A percentile compares a stretch with the other conserved stretches of the same genome.
phyloP scores from a whole-genome alignment of 352 stramenopile species.

The Phytophthora fragariaefolia region DNA sequence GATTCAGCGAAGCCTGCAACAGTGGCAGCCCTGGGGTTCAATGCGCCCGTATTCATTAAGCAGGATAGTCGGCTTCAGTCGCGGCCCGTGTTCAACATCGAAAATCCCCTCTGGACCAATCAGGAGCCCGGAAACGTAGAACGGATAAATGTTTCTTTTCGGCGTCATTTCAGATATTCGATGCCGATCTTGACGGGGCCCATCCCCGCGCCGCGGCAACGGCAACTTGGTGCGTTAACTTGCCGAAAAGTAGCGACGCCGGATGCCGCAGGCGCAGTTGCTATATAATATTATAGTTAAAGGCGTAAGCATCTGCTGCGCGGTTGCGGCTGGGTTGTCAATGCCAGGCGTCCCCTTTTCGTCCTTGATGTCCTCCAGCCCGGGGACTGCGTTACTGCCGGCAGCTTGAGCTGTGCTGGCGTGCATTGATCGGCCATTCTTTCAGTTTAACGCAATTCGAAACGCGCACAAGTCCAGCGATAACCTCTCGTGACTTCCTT shows the following conservation, averaged over 20 bases:
- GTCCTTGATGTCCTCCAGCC: background rate
- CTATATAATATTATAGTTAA: too few species aligned
- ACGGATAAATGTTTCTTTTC: conserved; percentile 25
- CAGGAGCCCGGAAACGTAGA: conserved; percentile 9
- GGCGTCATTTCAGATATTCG: conserved; percentile 24
- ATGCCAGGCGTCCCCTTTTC: background rate
- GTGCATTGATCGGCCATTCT: conserved; percentile 4
- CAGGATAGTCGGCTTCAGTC: too few species aligned
- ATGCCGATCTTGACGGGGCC: conserved; percentile 19
- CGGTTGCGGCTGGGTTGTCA: too few species aligned
- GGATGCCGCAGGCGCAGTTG: too few species aligned
- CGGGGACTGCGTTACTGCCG: conserved; percentile 23
- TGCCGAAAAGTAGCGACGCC: too few species aligned
- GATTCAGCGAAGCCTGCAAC: too few species aligned
- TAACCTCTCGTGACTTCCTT: conserved; percentile 1
- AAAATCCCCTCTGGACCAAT: conserved; percentile 20
- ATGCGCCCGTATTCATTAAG: background rate
- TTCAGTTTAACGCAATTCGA: conserved; percentile 14
- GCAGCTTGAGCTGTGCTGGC: background rate
- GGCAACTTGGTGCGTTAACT: conserved; percentile 16
- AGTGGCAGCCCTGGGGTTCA: background rate
- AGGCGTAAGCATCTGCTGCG: background rate
- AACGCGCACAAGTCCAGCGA: conserved; percentile 11
- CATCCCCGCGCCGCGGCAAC: conserved; percentile 17
- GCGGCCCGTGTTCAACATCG: conserved; percentile 25